phyloP scores from a whole-genome alignment of 306 rosid genomes.

The Rubus idaeus region DNA sequence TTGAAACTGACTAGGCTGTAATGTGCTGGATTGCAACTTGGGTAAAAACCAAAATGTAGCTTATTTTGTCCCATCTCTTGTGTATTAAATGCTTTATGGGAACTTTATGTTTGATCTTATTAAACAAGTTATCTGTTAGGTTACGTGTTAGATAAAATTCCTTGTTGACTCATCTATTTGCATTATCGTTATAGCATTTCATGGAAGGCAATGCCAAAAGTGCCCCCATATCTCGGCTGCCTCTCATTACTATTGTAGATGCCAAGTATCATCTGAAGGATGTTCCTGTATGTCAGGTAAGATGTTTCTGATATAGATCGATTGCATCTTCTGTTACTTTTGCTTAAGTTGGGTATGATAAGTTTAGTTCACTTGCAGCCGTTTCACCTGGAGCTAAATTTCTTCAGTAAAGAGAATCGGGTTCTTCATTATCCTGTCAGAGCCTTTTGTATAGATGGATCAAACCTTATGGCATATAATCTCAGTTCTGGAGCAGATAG shows the following conservation, averaged over 20 bases:
- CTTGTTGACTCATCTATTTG: conserved; percentile 7
- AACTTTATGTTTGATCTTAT: conserved; percentile 11
- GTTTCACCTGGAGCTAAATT: conserved; percentile 90
- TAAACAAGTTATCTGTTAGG: not conserved
- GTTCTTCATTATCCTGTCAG: conserved; percentile 97
- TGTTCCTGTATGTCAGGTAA: conserved; percentile 79
- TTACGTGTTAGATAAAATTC: not conserved
- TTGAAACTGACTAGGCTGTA: not conserved
- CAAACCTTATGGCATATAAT: conserved; percentile 78
- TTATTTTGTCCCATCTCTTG: conserved; percentile 4
- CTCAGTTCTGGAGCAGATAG: conserved; percentile 69
- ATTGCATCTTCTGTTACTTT: conserved; percentile 29
- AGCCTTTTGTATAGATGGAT: conserved; percentile 84
- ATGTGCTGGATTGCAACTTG: not conserved
- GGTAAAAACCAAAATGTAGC: not conserved
- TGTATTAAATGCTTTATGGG: conserved; percentile 5
- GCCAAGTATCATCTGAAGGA: conserved; percentile 84
- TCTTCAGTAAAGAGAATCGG: conserved; percentile 89
- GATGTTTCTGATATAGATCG: conserved; percentile 24
- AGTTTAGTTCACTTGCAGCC: conserved; percentile 61
- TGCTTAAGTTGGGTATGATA: conserved; percentile 31
- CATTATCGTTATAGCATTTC: conserved; percentile 69
- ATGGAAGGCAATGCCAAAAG: conserved; percentile 93
- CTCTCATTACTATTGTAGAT: conserved; percentile 78
- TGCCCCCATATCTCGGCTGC: conserved; percentile 91